Conservation (phyloP, 371 early-diverging fungal species). For the Capniomyces stellatus region DNA sequence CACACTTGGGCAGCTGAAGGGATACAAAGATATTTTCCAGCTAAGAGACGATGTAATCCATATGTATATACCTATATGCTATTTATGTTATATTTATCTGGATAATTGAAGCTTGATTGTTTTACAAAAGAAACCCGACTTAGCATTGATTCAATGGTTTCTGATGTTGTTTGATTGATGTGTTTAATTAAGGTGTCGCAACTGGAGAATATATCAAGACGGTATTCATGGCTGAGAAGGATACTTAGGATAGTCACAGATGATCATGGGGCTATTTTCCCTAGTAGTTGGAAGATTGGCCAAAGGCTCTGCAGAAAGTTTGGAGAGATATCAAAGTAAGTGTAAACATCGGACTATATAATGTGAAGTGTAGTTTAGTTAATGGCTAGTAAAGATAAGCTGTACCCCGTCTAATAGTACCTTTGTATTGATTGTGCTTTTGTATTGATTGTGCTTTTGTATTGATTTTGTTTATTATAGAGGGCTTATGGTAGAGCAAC, state of each 20-base stretch:
- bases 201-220: constrained; percentile 61
- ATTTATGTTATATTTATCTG: background rate
- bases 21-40: constrained; percentile 64
- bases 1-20: constrained; percentile 60
- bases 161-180: background rate
- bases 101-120: background rate
- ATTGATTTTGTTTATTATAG: constrained; percentile 5
- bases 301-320: constrained; percentile 54
- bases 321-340: constrained; percentile 45
- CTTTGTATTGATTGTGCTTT: background rate
- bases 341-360: no score
- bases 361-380: no score
- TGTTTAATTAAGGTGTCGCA: constrained; percentile 31
- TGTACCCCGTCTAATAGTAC: no score
- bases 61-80: background rate
- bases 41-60: constrained; percentile 44
- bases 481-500: constrained; percentile 29
- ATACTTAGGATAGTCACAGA: constrained; percentile 68
- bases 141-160: no score
- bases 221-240: constrained; percentile 88
- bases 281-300: constrained; percentile 56
- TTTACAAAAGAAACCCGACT: no score
- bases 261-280: constrained; percentile 64
- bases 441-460: background rate
- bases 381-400: no score